Evolutionary conservation across 2,329 filamentous ascomycete species (phyloP).

Genomic region (Talaromyces sp.): DNA sequence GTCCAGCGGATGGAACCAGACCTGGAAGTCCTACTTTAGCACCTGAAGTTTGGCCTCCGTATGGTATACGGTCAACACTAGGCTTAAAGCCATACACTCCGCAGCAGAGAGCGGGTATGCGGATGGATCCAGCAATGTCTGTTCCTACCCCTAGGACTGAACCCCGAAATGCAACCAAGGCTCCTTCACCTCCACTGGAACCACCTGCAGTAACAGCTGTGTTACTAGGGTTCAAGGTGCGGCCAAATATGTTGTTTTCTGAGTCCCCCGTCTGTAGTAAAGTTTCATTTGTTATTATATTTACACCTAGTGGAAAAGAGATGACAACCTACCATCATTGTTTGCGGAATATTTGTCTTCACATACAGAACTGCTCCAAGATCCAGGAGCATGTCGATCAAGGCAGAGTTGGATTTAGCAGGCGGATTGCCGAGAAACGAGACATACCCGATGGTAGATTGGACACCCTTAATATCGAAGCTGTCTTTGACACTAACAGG

Average conservation of each 20-base stretch:
- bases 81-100: slow-evolving; percentile 38
- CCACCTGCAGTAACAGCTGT: slow-evolving; percentile 28
- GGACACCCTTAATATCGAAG: slow-evolving; percentile 41
- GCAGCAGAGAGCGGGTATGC: slow-evolving; percentile 35
- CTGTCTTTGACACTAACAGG: slow-evolving; percentile 38
- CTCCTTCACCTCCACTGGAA: slow-evolving; percentile 36
- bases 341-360: slow-evolving; percentile 58
- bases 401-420: background rate
- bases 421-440: slow-evolving; percentile 31
- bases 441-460: slow-evolving; percentile 54
- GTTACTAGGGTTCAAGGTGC: slow-evolving; percentile 27
- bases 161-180: slow-evolving; percentile 33
- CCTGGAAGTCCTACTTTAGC: slow-evolving; percentile 17
- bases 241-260: slow-evolving; percentile 32
- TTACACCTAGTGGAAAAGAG: background rate
- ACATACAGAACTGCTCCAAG: slow-evolving; percentile 54
- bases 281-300: background rate
- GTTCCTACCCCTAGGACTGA: slow-evolving; percentile 31
- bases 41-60: slow-evolving; percentile 35
- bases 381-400: slow-evolving; percentile 9
- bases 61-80: slow-evolving; percentile 43
- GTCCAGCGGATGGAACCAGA: slow-evolving; percentile 35
- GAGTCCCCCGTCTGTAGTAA: slow-evolving; percentile 28
- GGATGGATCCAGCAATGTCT: slow-evolving; percentile 32
- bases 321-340: slow-evolving; percentile 61